These are phyloP conservation scores for Cyanophora paradoxa DNA, from an alignment of 78 protist genomes.

Conservation along the genomic window DNA sequence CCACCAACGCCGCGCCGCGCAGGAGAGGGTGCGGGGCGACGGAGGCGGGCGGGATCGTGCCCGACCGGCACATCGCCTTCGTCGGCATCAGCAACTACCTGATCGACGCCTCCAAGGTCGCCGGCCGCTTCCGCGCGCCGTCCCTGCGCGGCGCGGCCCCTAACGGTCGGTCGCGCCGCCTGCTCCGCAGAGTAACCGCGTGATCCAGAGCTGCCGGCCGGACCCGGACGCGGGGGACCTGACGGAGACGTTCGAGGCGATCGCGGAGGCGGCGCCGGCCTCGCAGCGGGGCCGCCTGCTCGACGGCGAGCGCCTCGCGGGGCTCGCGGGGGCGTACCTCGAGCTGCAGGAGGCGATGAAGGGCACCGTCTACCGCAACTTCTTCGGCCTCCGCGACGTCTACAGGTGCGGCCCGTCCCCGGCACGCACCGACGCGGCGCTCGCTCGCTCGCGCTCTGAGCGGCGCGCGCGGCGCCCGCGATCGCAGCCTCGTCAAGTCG, in stretches of 20 bases:
- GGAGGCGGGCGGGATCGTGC: too few relatives aligned
- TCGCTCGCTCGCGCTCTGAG: neutral
- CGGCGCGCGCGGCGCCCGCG: too few relatives aligned
- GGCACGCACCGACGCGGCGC: too few relatives aligned
- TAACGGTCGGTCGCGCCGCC: too few relatives aligned
- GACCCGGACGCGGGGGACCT: slow-evolving; percentile 36
- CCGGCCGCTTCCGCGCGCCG: too few relatives aligned
- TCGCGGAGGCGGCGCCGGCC: too few relatives aligned
- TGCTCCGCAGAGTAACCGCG: slow-evolving; percentile 61
- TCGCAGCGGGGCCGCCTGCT: neutral
- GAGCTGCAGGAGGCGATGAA: neutral
- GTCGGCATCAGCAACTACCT: slow-evolving; percentile 66
- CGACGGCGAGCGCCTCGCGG: neutral
- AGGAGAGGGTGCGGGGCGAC: too few relatives aligned
- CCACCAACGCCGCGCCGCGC: too few relatives aligned
- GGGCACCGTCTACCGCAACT: neutral
- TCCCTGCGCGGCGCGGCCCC: too few relatives aligned
- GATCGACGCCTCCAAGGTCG: slow-evolving; percentile 65
- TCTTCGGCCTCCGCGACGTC: too few relatives aligned
- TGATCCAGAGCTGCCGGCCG: slow-evolving; percentile 22
- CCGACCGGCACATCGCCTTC: slow-evolving; percentile 26
- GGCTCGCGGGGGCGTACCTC: slow-evolving; percentile 1
- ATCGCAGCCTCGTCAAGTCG: too few relatives aligned
- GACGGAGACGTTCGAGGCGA: slow-evolving; percentile 22
- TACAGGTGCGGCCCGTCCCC: too few relatives aligned